phyloP scores from a whole-genome alignment of 2,329 filamentous ascomycete species.

The Hirsutella thompsonii region DNA sequence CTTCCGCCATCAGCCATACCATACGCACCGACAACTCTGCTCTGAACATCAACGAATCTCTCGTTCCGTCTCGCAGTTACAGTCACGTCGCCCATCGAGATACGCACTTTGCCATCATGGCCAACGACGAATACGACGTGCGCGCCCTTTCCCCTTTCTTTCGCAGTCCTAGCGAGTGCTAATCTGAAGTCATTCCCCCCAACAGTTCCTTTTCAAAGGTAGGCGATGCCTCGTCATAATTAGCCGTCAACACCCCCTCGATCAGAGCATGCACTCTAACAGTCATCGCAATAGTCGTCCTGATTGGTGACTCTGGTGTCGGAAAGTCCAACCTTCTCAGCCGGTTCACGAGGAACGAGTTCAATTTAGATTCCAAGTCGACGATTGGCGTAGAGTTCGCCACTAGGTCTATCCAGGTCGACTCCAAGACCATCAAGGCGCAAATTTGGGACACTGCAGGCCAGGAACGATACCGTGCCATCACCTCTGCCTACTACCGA shows the following conservation, averaged over 20 bases:
- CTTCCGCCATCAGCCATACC: slow-evolving; percentile 2
- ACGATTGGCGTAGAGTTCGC: slow-evolving; percentile 99
- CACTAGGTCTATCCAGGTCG: slow-evolving; percentile 95
- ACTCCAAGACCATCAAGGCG: slow-evolving; percentile 99
- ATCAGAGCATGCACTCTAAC: slow-evolving; percentile 16
- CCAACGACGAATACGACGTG: slow-evolving; percentile 99
- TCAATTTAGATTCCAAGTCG: slow-evolving; percentile 99
- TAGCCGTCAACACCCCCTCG: slow-evolving; percentile 5
- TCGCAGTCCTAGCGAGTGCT: slow-evolving; percentile 14
- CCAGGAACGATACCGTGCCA: slow-evolving; percentile 97
- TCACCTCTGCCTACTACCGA: slow-evolving; percentile 97
- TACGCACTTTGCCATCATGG: slow-evolving; percentile 52
- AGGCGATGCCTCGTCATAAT: slow-evolving; percentile 18
- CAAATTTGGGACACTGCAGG: slow-evolving; percentile 99
- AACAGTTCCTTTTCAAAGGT: slow-evolving; percentile 99
- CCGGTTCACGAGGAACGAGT: slow-evolving; percentile 98
- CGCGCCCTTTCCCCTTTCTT: slow-evolving; percentile 24
- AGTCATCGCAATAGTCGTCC: slow-evolving; percentile 54
- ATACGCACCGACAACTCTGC: slow-evolving; percentile 1
- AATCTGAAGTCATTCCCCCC: slow-evolving; percentile 14
- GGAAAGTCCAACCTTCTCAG: slow-evolving; percentile 99
- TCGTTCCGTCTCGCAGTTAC: background rate
- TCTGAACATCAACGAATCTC: background rate
- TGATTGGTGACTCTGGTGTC: slow-evolving; percentile 98
- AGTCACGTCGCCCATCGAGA: background rate